A percentile compares a stretch with the other conserved stretches of the same genome.
phyloP scores from a whole-genome alignment of 331 rosid genomes.

The Stylosanthes scabra region DNA sequence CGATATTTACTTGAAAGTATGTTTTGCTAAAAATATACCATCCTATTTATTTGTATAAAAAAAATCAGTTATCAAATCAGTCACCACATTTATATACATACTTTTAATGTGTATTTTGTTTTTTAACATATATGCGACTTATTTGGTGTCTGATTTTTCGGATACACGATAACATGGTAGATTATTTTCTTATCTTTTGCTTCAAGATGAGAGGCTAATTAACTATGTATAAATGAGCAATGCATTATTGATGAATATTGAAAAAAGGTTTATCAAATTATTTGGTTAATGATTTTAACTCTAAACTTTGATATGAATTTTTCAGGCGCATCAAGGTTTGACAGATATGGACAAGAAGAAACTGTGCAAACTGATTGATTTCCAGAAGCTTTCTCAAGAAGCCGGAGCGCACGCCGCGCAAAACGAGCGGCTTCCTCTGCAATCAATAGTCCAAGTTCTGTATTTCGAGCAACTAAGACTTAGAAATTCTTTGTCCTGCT shows the following conservation, averaged over 20 bases:
- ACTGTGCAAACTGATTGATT: conserved; percentile 85
- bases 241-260: not conserved
- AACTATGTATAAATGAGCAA: not conserved
- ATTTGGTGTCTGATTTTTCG: no score
- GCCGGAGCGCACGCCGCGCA: conserved; percentile 99
- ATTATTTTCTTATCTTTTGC: no score
- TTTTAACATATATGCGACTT: no score
- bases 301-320: conserved; percentile 25
- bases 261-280: not conserved
- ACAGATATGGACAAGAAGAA: conserved; percentile 86
- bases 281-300: not conserved
- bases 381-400: conserved; percentile 95
- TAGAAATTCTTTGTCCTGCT: conserved; percentile 68
- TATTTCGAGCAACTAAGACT: conserved; percentile 95
- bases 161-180: no score
- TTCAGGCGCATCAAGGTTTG: conserved; percentile 94
- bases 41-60: no score
- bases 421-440: conserved; percentile 96
- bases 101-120: no score
- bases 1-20: conserved; percentile 88
- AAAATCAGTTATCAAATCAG: no score
- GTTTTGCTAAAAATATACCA: conserved; percentile 30
- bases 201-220: not conserved
- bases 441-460: conserved; percentile 93
- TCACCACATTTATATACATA: no score